Conservation (phyloP, 768 basidiomycete species). For the Tulasnella sp. region DNA sequence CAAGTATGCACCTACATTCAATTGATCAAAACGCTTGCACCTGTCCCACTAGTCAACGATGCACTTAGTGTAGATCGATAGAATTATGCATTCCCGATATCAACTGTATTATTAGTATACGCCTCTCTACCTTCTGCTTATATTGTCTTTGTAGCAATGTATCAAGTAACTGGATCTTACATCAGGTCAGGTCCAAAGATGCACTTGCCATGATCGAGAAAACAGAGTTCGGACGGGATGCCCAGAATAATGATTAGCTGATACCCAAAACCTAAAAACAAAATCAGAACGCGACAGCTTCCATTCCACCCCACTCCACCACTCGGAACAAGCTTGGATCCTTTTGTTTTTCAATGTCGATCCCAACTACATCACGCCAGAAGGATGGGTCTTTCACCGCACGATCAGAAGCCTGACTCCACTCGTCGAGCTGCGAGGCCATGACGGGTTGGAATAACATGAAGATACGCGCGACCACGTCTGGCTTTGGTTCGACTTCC, state of each 20-base stretch:
- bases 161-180: not conserved
- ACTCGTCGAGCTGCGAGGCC: constrained; percentile 28
- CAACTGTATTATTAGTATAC: not conserved
- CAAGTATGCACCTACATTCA: constrained; percentile 24
- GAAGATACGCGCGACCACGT: constrained; percentile 45
- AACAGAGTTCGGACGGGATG: not conserved
- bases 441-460: constrained; percentile 46
- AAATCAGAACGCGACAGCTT: constrained; percentile 29
- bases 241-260: not conserved
- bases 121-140: not conserved
- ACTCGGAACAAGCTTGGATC: constrained; percentile 40
- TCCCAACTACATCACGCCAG: constrained; percentile 31
- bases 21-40: not conserved
- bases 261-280: not conserved
- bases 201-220: not conserved
- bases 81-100: not conserved
- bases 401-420: not conserved
- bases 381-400: not conserved
- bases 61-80: not conserved
- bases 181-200: not conserved
- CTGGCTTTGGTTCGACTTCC: constrained; percentile 41
- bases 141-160: not conserved
- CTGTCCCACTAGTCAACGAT: not conserved
- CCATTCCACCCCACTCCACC: constrained; percentile 51
- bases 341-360: constrained; percentile 34